Base-by-base conservation (phyloP, 2,329 filamentous ascomycete species). In the Epicoccum nigrum region DNA sequence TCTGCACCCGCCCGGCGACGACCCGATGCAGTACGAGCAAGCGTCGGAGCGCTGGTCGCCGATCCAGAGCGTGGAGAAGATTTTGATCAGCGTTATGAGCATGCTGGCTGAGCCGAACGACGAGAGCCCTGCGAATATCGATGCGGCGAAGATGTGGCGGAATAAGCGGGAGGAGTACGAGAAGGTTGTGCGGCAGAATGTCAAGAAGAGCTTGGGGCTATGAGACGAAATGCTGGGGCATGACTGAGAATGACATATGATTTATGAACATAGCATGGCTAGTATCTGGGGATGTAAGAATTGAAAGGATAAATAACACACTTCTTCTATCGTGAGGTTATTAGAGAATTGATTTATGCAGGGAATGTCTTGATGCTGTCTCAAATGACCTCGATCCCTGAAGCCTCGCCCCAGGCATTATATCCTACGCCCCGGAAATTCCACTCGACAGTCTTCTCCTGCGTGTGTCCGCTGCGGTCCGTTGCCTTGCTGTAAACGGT, bases 51-150 rank as follows among this genome's bases (percentile, higher is more conserved):
- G 94, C 54, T 99, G 94, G 94, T 89, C 84, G 52, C 94, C 94
- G 21, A 93, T 97, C 2, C 94, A 97, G 75, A 92, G 89, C 11
- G 92, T 93, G 45, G 93, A 97, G 80, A 96, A 92, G 17, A 97
- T 99, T 56, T 78, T 99, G 39, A 77, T 99, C 25, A 92, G 86
- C 65, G 92, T 96, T 27, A 95, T 99, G 71, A 94, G 89, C 72
- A 87, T 99, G 79, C 86, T 99, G 59, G 87, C 90, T 58, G 88
- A 89, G 67, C 94, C 94, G 40, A 99, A 99, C 72, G 91, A 96
- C 68, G 94, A 97, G 80, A 93, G 88, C 64, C 91, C 94, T 0
- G 94, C 94, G 41, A 97, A 99, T 71, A 86, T 97, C 21, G 93
- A 97, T 77, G 94, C 94, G 3, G 94, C 93, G 9, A 84, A 89